Evolutionary conservation across 139 green algal genomes (phyloP).

Genomic region (Micractinium sp.): DNA sequence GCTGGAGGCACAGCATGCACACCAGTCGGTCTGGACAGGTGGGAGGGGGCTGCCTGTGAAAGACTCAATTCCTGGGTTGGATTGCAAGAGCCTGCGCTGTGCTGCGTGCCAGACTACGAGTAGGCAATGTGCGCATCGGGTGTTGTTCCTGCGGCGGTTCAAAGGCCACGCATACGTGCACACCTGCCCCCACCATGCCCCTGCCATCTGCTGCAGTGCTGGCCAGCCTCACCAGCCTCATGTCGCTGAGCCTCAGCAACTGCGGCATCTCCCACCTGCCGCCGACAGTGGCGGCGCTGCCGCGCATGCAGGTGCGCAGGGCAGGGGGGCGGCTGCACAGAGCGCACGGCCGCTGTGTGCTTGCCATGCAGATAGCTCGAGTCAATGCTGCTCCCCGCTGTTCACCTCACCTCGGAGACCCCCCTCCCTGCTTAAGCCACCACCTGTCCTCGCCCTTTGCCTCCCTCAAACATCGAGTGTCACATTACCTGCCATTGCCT

Average conservation of each 20-base stretch:
- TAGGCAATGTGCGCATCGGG: too few relatives aligned
- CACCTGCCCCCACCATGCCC: background rate
- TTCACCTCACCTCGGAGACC: too few relatives aligned
- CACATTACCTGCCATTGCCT: too few relatives aligned
- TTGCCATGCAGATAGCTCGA: background rate
- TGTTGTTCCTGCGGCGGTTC: background rate
- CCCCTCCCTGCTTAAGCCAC: background rate
- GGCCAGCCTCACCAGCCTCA: background rate
- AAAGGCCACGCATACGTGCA: background rate
- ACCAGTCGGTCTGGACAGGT: conserved; percentile 1
- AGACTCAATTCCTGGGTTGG: too few relatives aligned
- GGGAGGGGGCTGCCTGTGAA: background rate
- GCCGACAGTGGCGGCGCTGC: background rate
- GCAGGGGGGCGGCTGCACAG: background rate
- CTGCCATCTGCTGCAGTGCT: background rate
- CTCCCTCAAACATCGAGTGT: background rate
- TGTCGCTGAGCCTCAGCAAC: conserved; percentile 16
- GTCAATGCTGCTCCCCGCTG: too few relatives aligned
- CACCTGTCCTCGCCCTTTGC: background rate
- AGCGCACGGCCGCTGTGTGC: background rate
- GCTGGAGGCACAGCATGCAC: background rate
- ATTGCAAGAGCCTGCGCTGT: too few relatives aligned
- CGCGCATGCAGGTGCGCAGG: background rate
- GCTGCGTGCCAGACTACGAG: too few relatives aligned
- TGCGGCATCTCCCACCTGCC: background rate